Conservation (phyloP, 805 yeast species). For the Hermanozyma aechmeae region DNA sequence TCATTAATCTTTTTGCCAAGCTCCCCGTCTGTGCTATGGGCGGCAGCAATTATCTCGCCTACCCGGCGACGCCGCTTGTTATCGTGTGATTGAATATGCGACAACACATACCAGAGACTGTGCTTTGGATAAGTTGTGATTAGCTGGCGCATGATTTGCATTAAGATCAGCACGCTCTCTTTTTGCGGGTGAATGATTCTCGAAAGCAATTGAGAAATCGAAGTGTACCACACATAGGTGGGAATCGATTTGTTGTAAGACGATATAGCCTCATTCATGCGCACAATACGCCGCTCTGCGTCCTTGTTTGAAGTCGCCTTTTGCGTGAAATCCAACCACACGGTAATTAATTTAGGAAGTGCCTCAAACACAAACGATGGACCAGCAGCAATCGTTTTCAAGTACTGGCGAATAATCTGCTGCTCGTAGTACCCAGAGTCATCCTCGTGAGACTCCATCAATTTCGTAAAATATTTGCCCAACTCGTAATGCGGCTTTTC, state of each 20-base stretch:
- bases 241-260: conserved; percentile 39
- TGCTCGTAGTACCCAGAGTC: conserved; percentile 44
- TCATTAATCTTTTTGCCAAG: conserved; percentile 11
- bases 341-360: conserved; percentile 79
- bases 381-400: conserved; percentile 53
- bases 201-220: conserved; percentile 77
- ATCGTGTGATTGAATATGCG: conserved; percentile 54
- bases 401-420: conserved; percentile 45
- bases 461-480: conserved; percentile 71
- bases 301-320: conserved; percentile 14
- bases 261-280: conserved; percentile 40
- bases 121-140: conserved; percentile 67
- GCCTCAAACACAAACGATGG: conserved; percentile 68
- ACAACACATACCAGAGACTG: conserved; percentile 75
- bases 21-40: conserved; percentile 6
- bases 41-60: conserved; percentile 11
- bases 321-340: conserved; percentile 77
- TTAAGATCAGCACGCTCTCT: conserved; percentile 45
- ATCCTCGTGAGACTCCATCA: conserved; percentile 57
- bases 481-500: conserved; percentile 74
- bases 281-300: conserved; percentile 28
- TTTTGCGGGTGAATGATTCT: conserved; percentile 59
- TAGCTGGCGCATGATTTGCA: conserved; percentile 48
- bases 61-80: conserved; percentile 19
- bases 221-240: conserved; percentile 63